phyloP scores from a whole-genome alignment of 805 yeast species.

The Ogataea ganodermae region DNA sequence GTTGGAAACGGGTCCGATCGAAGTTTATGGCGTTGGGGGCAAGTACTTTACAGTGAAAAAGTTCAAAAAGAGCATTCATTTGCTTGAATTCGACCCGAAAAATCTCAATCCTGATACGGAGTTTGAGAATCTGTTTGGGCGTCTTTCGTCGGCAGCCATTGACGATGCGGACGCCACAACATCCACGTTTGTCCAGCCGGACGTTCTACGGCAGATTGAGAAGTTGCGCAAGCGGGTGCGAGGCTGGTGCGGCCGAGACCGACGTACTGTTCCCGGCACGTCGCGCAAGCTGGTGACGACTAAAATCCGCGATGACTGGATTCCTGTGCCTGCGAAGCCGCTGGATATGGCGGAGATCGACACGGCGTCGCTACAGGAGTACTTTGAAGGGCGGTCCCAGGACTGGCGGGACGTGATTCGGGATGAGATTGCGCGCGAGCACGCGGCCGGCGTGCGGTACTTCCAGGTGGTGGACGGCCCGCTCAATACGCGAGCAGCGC shows the following conservation, averaged over 20 bases:
- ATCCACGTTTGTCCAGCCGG: slow-evolving; percentile 68
- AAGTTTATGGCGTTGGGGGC: slow-evolving; percentile 28
- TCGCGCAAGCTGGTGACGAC: slow-evolving; percentile 66
- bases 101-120: slow-evolving; percentile 78
- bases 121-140: slow-evolving; percentile 69
- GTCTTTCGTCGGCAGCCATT: slow-evolving; percentile 63
- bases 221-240: slow-evolving; percentile 57
- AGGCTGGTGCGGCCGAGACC: slow-evolving; percentile 86
- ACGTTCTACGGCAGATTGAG: slow-evolving; percentile 63
- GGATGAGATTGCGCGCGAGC: slow-evolving; percentile 39
- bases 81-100: slow-evolving; percentile 48
- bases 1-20: slow-evolving; percentile 40
- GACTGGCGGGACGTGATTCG: slow-evolving; percentile 55
- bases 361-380: slow-evolving; percentile 39
- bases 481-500: slow-evolving; percentile 36
- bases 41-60: slow-evolving; percentile 48
- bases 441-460: slow-evolving; percentile 51
- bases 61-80: slow-evolving; percentile 40
- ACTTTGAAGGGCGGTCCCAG: slow-evolving; percentile 34
- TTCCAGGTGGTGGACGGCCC: slow-evolving; percentile 51
- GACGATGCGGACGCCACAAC: slow-evolving; percentile 79
- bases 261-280: slow-evolving; percentile 73
- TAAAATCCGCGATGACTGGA: slow-evolving; percentile 76
- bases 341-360: slow-evolving; percentile 58
- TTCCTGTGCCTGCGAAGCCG: slow-evolving; percentile 67